Evolutionary conservation across 192 early-diverging fungal genomes (phyloP), one percentile per base, ranked within the genome.

Genomic region (Coemansia sp.): DNA sequence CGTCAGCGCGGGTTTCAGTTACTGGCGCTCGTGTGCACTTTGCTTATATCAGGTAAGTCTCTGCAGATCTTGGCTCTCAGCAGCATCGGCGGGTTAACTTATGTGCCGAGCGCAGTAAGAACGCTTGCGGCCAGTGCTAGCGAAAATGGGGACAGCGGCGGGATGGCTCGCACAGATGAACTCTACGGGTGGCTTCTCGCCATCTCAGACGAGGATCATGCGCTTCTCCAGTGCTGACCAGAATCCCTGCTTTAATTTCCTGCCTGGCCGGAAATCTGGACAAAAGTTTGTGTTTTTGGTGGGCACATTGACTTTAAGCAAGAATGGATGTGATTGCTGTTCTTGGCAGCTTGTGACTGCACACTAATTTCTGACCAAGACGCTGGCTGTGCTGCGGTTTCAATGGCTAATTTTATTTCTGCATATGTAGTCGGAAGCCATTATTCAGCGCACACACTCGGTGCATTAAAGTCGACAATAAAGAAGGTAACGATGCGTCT

Each of bases 401-500:
- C 20, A 21, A 51, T 51, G 50, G 0, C 50, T 11, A 11, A 14
- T 8, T 18, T 14, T 8, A 34, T 34, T 34, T 34, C 31, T 34
- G 31, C 31, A 49, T n/a, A 2, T 63, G 62, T 72, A 88, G 82
- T 92, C 55, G 89, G 89, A 38, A 87, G 84, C 36, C 90, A 92
- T 72, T 92, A 86, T 71, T 86, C 88, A 14, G 80, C 84, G 18
- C 90, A 90, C 47, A 87, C 88, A 46, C 79, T 90, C 20, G 86
- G 90, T 4, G 87, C 88, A 9, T 67, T 92, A 64, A 92, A 92
- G 58, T 84, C 85, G 48, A 90, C 87, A 8, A 74, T 92, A 47
- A 92, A 90, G 61, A 83, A 90, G 81, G 90, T 88, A 85, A 64
- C 31, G 31, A 34, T 34, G 31, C 31, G 31, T 34, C 31, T 34